These are phyloP conservation scores for Debaryomyces subglobosus DNA, from an alignment of 1,139 yeast species.

Conservation along the genomic window DNA sequence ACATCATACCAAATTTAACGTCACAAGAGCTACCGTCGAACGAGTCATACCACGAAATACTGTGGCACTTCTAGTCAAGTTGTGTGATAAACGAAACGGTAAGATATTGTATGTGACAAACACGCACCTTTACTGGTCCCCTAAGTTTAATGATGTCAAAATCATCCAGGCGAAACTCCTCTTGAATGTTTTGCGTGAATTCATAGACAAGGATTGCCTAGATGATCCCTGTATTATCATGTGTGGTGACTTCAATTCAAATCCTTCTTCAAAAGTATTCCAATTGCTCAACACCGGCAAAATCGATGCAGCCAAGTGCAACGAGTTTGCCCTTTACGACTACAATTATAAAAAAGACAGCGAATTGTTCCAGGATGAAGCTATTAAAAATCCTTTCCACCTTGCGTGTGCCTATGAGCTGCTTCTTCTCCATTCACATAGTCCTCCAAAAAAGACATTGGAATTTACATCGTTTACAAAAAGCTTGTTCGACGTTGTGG, in stretches of 20 bases:
- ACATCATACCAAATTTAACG: conserved; percentile 32
- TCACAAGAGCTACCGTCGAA: conserved; percentile 37
- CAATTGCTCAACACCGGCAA: conserved; percentile 42
- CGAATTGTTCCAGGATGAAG: conserved; percentile 18
- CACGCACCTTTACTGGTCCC: conserved; percentile 64
- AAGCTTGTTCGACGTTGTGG: conserved; percentile 53
- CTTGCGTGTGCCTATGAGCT: conserved; percentile 24
- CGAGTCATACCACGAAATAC: conserved; percentile 55
- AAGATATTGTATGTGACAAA: conserved; percentile 50
- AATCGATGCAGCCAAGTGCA: conserved; percentile 29
- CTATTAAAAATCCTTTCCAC: conserved; percentile 24
- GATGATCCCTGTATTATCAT: conserved; percentile 27
- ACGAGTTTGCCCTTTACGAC: conserved; percentile 29
- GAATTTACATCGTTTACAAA: conserved; percentile 55
- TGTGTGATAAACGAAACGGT: conserved; percentile 44
- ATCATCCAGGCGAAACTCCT: conserved; percentile 55
- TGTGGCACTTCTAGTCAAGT: conserved; percentile 52
- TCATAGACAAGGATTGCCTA: conserved; percentile 20
- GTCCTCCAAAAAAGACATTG: conserved; percentile 22
- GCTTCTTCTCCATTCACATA: conserved; percentile 12
- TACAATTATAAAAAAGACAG: conserved; percentile 35
- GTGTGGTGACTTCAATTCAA: conserved; percentile 60
- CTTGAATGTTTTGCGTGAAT: conserved; percentile 30
- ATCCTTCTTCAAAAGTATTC: conserved; percentile 50
- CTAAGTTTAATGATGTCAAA: conserved; percentile 55